Evolutionary conservation across 192 early-diverging fungal species (phyloP).

Genomic region (Coemansia sp.): DNA sequence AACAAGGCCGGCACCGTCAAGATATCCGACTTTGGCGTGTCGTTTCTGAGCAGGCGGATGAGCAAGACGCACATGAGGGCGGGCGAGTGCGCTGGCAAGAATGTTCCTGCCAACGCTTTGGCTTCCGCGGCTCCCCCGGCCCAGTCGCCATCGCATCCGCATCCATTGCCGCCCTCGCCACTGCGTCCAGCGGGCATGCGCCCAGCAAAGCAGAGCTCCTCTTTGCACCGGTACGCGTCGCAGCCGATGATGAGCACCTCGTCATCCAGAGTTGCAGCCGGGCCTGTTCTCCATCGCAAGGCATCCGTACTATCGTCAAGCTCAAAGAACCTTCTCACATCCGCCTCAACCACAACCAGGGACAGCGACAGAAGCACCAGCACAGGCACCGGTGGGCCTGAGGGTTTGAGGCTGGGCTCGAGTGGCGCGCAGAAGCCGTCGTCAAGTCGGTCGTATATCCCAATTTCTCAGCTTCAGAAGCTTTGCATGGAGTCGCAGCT

Average conservation of each 20-base stretch:
- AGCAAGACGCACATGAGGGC: slow-evolving; percentile 15
- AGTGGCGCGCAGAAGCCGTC: not conserved
- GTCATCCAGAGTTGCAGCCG: not conserved
- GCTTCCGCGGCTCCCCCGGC: not conserved
- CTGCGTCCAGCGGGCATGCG: slow-evolving; percentile 28
- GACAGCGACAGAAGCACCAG: not conserved
- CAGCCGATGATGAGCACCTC: slow-evolving; percentile 42
- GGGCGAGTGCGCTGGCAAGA: not conserved
- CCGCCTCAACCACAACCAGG: not conserved
- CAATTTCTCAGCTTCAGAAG: slow-evolving; percentile 10
- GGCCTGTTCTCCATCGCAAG: slow-evolving; percentile 31
- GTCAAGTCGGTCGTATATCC: not conserved
- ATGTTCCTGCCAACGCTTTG: not conserved
- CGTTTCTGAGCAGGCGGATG: slow-evolving; percentile 66
- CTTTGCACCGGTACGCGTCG: slow-evolving; percentile 45
- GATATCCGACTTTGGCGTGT: slow-evolving; percentile 99
- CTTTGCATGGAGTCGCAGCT: slow-evolving; percentile 3
- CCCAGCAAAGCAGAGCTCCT: slow-evolving; percentile 21
- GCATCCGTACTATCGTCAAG: slow-evolving; percentile 35
- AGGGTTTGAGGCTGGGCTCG: not conserved
- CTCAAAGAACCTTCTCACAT: slow-evolving; percentile 12
- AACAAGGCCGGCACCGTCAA: slow-evolving; percentile 78
- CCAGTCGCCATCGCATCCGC: not conserved
- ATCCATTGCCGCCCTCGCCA: slow-evolving; percentile 27
- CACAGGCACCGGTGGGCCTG: not conserved